Conservation (phyloP, 2,329 filamentous ascomycete species). For the Chrysoporthe cubensis region DNA sequence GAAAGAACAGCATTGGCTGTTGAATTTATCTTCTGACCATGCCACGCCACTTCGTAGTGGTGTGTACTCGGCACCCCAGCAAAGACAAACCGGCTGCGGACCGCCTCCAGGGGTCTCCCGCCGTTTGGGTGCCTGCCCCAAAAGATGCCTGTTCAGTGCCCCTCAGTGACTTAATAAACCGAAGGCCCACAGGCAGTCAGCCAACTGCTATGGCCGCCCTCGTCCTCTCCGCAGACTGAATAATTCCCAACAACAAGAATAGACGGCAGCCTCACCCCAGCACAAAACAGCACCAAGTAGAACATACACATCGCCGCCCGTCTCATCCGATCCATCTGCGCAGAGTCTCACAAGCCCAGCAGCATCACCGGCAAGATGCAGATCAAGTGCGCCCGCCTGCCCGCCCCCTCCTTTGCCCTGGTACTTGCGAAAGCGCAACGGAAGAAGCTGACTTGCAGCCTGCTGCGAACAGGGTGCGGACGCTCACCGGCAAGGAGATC, state of each 20-base stretch:
- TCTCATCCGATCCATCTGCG: not conserved
- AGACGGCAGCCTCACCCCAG: not conserved
- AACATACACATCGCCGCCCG: not conserved
- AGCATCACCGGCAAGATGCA: slow-evolving; percentile 42
- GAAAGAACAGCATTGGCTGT: not conserved
- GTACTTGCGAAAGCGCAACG: not conserved
- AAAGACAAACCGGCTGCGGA: not conserved
- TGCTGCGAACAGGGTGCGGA: slow-evolving; percentile 74
- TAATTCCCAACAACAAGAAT: not conserved
- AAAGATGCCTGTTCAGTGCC: slow-evolving; percentile 5
- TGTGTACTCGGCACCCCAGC: not conserved
- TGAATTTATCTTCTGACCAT: not conserved
- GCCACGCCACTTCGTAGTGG: not conserved
- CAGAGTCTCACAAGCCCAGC: slow-evolving; percentile 25
- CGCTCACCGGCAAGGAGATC: slow-evolving; percentile 97
- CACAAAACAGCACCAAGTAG: not conserved
- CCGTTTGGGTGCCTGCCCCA: not conserved
- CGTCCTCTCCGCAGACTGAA: slow-evolving; percentile 30
- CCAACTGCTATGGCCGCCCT: slow-evolving; percentile 27
- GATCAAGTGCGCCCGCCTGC: slow-evolving; percentile 52
- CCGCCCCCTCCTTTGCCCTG: slow-evolving; percentile 4
- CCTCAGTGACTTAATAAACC: slow-evolving; percentile 26
- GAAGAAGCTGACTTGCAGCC: slow-evolving; percentile 12
- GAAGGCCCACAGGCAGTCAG: not conserved
- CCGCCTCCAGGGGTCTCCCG: slow-evolving; percentile 1